A percentile compares a stretch with the other conserved stretches of the same genome.
Evolutionary conservation across 345 rosid species (phyloP).

Genomic region (Populus alba): DNA sequence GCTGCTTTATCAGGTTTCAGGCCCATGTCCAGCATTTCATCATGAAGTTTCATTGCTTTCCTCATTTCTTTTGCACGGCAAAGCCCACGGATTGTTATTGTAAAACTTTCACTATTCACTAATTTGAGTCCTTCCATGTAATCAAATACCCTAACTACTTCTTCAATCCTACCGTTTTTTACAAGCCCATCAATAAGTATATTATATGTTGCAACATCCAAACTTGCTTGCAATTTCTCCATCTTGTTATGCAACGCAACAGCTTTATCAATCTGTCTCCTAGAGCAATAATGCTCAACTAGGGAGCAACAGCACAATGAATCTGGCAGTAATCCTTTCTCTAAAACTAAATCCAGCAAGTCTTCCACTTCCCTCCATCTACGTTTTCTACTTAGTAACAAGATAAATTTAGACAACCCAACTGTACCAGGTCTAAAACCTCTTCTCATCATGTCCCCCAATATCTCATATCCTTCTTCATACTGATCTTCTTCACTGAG

Average conservation of each 20-base stretch:
- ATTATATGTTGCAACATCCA: slow-evolving; percentile 51
- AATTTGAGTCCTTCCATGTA: slow-evolving; percentile 43
- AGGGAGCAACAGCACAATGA: slow-evolving; percentile 40
- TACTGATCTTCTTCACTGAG: slow-evolving; percentile 42
- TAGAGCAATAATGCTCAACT: slow-evolving; percentile 52
- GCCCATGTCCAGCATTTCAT: slow-evolving; percentile 64
- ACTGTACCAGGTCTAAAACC: slow-evolving; percentile 45
- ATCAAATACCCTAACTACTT: slow-evolving; percentile 47
- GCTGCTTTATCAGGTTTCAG: slow-evolving; percentile 54
- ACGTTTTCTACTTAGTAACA: slow-evolving; percentile 39
- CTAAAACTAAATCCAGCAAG: slow-evolving; percentile 44
- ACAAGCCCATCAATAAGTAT: slow-evolving; percentile 46
- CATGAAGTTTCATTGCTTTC: slow-evolving; percentile 69
- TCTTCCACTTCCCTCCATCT: slow-evolving; percentile 58
- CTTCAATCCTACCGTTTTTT: slow-evolving; percentile 40
- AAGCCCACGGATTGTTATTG: slow-evolving; percentile 46
- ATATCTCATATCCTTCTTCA: slow-evolving; percentile 35
- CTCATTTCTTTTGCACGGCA: slow-evolving; percentile 50
- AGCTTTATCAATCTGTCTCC: slow-evolving; percentile 48
- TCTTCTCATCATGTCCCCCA: slow-evolving; percentile 43
- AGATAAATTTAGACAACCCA: slow-evolving; percentile 41
- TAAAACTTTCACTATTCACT: slow-evolving; percentile 44
- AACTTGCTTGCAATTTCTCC: slow-evolving; percentile 44
- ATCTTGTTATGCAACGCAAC: slow-evolving; percentile 42
- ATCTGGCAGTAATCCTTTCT: slow-evolving; percentile 51